These are phyloP conservation scores for Cyberlindnera mississippiensis DNA, from an alignment of 805 yeast species.

Conservation along the genomic window DNA sequence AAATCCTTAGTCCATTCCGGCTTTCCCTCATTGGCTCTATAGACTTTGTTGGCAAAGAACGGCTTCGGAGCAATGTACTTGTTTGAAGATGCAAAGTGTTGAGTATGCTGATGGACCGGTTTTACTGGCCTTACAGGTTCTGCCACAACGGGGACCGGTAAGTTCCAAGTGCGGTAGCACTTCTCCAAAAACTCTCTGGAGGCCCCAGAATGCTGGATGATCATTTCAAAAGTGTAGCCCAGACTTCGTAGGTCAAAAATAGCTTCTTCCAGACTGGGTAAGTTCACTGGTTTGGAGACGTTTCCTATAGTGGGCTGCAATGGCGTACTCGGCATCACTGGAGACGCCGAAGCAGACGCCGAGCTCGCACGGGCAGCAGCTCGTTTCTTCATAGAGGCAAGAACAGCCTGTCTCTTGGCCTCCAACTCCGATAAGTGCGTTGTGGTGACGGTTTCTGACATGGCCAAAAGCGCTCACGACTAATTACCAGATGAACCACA, in stretches of 20 bases:
- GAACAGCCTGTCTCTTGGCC: constrained; percentile 24
- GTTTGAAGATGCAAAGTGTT: neutral
- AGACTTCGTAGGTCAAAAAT: constrained; percentile 24
- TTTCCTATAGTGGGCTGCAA: too few species aligned
- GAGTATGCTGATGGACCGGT: neutral
- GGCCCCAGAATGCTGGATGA: constrained; percentile 17
- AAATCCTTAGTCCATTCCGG: constrained; percentile 26
- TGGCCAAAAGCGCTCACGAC: neutral
- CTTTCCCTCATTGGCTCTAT: constrained; percentile 12
- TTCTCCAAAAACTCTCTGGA: constrained; percentile 17
- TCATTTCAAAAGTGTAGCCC: constrained; percentile 23
- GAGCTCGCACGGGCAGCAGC: constrained; percentile 3
- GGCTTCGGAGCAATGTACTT: constrained; percentile 1
- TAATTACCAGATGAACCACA: neutral
- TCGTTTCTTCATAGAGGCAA: constrained; percentile 22
- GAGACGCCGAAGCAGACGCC: neutral
- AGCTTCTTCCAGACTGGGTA: constrained; percentile 14
- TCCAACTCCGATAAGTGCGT: constrained; percentile 15
- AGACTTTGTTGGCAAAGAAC: constrained; percentile 13
- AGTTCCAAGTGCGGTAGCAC: constrained; percentile 20
- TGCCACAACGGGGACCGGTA: constrained; percentile 14
- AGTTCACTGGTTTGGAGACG: neutral
- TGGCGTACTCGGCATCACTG: too few species aligned
- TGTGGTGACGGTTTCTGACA: neutral
- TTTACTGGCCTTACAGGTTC: neutral